These are phyloP conservation scores for Arxiozyma bovina DNA, from an alignment of 1,139 yeast genomes.

Conservation along the genomic window DNA sequence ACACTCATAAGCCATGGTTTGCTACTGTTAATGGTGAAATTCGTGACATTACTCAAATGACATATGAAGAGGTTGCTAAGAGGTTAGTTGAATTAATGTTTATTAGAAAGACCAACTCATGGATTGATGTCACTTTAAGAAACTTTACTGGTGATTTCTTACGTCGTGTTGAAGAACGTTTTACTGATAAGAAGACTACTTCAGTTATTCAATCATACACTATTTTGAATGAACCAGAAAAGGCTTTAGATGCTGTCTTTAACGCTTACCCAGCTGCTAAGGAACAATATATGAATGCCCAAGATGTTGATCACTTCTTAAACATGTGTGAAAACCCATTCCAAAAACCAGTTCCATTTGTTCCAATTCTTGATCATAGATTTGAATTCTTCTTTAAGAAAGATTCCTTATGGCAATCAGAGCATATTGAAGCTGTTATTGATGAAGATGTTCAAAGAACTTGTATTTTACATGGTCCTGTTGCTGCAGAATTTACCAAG, in stretches of 20 bases:
- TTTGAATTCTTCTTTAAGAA: constrained; percentile 95
- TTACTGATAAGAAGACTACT: constrained; percentile 47
- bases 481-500: constrained; percentile 87
- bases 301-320: constrained; percentile 90
- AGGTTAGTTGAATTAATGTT: constrained; percentile 85
- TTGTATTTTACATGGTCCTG: constrained; percentile 97
- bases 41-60: constrained; percentile 86
- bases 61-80: constrained; percentile 82
- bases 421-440: constrained; percentile 90
- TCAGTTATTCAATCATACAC: constrained; percentile 69
- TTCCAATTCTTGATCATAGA: constrained; percentile 88
- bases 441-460: constrained; percentile 96
- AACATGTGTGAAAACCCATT: constrained; percentile 71
- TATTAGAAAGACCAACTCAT: constrained; percentile 67
- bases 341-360: constrained; percentile 97
- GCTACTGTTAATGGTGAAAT: constrained; percentile 61
- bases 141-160: constrained; percentile 79
- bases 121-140: constrained; percentile 85
- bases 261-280: constrained; percentile 63
- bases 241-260: constrained; percentile 52
- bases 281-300: constrained; percentile 82
- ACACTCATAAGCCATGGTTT: constrained; percentile 97
- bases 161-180: constrained; percentile 95
- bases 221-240: constrained; percentile 61
- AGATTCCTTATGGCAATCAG: constrained; percentile 98